phyloP scores from a whole-genome alignment of 163 green algal genomes.

The Chlamydomonas reinhardtii region DNA sequence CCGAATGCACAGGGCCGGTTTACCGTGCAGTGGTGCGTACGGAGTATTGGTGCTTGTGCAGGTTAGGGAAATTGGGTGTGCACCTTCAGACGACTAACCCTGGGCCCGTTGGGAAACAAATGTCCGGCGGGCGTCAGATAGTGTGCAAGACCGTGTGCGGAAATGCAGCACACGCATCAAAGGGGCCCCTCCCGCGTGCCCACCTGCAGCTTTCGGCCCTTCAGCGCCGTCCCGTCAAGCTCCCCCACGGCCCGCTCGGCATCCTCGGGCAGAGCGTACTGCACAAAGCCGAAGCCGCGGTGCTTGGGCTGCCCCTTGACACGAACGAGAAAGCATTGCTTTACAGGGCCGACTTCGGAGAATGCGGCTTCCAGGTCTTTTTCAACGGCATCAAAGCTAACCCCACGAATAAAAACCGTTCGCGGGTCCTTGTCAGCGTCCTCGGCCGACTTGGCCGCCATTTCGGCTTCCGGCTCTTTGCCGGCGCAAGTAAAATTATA shows the following conservation, averaged over 20 bases:
- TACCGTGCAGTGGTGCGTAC: too few species aligned
- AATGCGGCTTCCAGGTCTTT: constrained; percentile 78
- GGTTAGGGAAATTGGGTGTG: too few species aligned
- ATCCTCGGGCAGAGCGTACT: constrained; percentile 88
- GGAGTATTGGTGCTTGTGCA: too few species aligned
- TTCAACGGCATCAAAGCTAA: constrained; percentile 72
- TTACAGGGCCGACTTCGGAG: constrained; percentile 84
- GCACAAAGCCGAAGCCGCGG: constrained; percentile 88
- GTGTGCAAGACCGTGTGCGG: too few species aligned
- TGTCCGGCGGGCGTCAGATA: too few species aligned
- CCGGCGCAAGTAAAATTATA: too few species aligned
- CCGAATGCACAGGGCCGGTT: too few species aligned
- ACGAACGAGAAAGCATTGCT: constrained; percentile 84
- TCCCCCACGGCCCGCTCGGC: constrained; percentile 79
- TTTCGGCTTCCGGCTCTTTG: too few species aligned
- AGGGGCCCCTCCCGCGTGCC: not conserved
- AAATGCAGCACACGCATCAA: too few species aligned
- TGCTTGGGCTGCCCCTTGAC: constrained; percentile 74
- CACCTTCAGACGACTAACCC: too few species aligned
- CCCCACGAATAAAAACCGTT: constrained; percentile 78
- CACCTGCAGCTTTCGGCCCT: constrained; percentile 83
- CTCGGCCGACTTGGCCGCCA: constrained; percentile 14
- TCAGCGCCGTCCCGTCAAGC: constrained; percentile 74
- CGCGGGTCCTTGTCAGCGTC: constrained; percentile 55
- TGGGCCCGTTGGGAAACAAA: too few species aligned